These are phyloP conservation scores for Blastocystis sp. DNA, from an alignment of 352 stramenopile species.

Conservation along the genomic window DNA sequence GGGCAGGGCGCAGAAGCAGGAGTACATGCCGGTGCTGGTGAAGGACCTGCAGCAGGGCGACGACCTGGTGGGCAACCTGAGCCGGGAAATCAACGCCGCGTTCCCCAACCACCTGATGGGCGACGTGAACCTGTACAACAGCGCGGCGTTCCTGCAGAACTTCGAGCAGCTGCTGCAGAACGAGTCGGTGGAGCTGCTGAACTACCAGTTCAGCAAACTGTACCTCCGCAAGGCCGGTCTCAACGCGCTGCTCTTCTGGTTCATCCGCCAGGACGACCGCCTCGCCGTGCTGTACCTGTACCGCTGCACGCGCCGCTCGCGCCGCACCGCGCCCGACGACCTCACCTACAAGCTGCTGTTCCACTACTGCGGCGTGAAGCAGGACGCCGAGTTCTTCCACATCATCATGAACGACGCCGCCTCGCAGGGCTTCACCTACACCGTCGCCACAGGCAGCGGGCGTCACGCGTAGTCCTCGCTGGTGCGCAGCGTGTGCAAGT, in stretches of 20 bases:
- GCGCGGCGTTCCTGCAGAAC: background rate
- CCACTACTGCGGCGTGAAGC: constrained; percentile 28
- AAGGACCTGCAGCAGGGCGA: constrained; percentile 30
- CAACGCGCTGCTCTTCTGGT: constrained; percentile 58
- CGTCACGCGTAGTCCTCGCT: constrained; percentile 30
- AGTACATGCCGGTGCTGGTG: constrained; percentile 37
- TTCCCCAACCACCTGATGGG: background rate
- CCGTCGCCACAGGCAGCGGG: background rate
- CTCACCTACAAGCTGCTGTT: constrained; percentile 54
- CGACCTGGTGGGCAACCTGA: constrained; percentile 10
- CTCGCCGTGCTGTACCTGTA: constrained; percentile 58
- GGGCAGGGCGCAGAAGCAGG: constrained; percentile 11
- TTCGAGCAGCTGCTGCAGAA: constrained; percentile 20
- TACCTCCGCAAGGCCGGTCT: constrained; percentile 34
- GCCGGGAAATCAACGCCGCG: background rate
- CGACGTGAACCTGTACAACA: constrained; percentile 31
- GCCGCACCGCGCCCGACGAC: constrained; percentile 21
- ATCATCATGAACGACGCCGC: constrained; percentile 48
- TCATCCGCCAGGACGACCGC: constrained; percentile 35
- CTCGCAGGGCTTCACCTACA: constrained; percentile 43
- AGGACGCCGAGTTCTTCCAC: constrained; percentile 27
- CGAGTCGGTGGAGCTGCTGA: background rate
- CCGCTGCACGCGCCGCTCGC: constrained; percentile 9
- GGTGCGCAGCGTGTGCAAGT: constrained; percentile 35
- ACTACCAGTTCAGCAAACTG: constrained; percentile 31